phyloP scores from a whole-genome alignment of 495 filamentous ascomycete species.

The Collariella sp. region DNA sequence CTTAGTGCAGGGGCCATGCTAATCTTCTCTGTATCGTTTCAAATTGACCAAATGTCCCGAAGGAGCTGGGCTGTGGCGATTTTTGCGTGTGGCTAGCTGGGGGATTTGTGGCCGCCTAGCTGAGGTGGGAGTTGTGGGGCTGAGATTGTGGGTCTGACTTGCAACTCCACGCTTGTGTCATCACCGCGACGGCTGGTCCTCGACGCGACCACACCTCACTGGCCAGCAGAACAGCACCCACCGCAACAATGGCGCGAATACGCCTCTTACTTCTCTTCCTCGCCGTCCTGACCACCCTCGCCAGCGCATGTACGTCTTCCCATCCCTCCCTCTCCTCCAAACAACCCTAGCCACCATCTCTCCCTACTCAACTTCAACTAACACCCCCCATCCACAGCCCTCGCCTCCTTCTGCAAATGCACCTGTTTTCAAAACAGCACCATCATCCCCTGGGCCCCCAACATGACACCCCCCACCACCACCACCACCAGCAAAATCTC shows the following conservation, averaged over 20 bases:
- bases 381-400: slow-evolving; percentile 23
- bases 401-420: slow-evolving; percentile 96
- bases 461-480: slow-evolving; percentile 14
- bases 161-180: background rate
- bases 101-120: slow-evolving; percentile 23
- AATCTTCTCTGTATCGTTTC: slow-evolving; percentile 71
- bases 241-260: slow-evolving; percentile 28
- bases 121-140: no score
- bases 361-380: background rate
- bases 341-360: background rate
- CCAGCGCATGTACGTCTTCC: slow-evolving; percentile 28
- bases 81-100: no score
- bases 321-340: background rate
- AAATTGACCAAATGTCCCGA: slow-evolving; percentile 35
- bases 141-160: background rate
- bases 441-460: slow-evolving; percentile 64
- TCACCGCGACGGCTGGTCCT: background rate
- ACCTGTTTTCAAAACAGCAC: slow-evolving; percentile 88
- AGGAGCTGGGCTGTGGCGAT: no score
- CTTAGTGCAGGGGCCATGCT: slow-evolving; percentile 99
- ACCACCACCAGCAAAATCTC: slow-evolving; percentile 2
- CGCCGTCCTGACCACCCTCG: slow-evolving; percentile 24
- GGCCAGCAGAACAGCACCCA: background rate
- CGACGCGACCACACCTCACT: background rate
- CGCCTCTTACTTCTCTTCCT: slow-evolving; percentile 23